Evolutionary conservation across 345 rosid species (phyloP).

Genomic region (Aquilaria malaccensis): DNA sequence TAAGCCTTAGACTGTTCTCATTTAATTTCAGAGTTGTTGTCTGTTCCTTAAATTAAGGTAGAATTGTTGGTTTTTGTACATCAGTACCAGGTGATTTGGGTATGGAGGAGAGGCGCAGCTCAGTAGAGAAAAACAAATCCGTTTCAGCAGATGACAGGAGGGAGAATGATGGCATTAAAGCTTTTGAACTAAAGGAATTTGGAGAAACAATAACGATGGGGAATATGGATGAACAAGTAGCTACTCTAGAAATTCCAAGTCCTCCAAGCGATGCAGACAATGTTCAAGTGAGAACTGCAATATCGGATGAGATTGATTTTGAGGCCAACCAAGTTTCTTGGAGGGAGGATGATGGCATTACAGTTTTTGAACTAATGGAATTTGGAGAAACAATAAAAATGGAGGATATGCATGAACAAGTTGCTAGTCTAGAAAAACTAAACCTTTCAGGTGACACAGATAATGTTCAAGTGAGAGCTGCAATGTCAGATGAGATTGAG

Average conservation of each 20-base stretch:
- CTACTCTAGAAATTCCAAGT: conserved; percentile 17
- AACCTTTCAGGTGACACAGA: conserved; percentile 8
- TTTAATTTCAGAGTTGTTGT: too few species aligned
- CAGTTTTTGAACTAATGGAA: conserved; percentile 18
- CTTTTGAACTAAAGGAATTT: conserved; percentile 16
- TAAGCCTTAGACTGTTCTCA: conserved; percentile 16
- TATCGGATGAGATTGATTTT: conserved; percentile 14
- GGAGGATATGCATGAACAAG: conserved; percentile 22
- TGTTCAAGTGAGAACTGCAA: conserved; percentile 17
- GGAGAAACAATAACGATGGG: conserved; percentile 8
- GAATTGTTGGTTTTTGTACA: too few species aligned
- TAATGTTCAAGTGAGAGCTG: conserved; percentile 20
- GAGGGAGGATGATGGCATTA: conserved; percentile 16
- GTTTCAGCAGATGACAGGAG: conserved; percentile 23
- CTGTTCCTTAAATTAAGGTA: too few species aligned
- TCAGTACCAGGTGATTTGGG: too few species aligned
- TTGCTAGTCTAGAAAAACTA: conserved; percentile 21
- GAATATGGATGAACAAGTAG: conserved; percentile 23
- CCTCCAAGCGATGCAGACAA: conserved; percentile 11
- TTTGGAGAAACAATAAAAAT: conserved; percentile 4
- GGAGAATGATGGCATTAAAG: conserved; percentile 13
- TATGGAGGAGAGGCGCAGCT: background rate
- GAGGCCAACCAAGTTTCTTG: background rate
- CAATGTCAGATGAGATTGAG: conserved; percentile 14
- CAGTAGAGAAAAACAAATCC: conserved; percentile 16